phyloP scores from a whole-genome alignment of 176 grass and related monocot genomes.

The Oropetium thomaeum region DNA sequence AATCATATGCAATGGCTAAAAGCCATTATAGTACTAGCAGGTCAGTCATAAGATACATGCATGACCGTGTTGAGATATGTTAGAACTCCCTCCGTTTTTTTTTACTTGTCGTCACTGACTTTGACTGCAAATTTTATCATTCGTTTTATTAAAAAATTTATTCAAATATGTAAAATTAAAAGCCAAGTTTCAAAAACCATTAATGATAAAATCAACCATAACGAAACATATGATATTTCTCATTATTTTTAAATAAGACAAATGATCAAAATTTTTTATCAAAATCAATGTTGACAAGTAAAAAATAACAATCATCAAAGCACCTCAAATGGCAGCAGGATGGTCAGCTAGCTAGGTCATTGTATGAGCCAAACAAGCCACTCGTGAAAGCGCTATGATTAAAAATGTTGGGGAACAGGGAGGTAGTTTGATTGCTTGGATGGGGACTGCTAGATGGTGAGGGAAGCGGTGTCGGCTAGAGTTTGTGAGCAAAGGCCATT shows the following conservation, averaged over 20 bases:
- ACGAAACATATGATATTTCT: too few relatives aligned
- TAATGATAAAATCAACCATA: too few relatives aligned
- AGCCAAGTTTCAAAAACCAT: too few relatives aligned
- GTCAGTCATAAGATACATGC: background rate
- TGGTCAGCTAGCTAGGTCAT: background rate
- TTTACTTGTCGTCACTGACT: too few relatives aligned
- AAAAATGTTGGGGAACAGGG: background rate
- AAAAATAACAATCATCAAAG: background rate
- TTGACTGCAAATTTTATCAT: background rate
- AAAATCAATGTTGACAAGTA: too few relatives aligned
- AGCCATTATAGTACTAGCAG: conserved; percentile 15
- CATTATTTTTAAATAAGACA: too few relatives aligned
- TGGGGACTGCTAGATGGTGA: background rate
- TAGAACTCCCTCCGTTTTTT: too few relatives aligned
- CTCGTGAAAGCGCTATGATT: background rate
- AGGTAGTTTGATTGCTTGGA: background rate
- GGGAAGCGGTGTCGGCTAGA: background rate
- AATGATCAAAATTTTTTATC: too few relatives aligned
- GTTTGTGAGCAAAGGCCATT: background rate
- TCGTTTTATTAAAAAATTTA: background rate
- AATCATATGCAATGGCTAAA: conserved; percentile 21
- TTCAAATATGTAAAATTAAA: too few relatives aligned
- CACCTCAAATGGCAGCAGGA: background rate
- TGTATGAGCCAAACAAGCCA: background rate
- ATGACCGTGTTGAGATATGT: too few relatives aligned